Evolutionary conservation across 352 stramenopile species (phyloP), one percentile per base, ranked within the genome.

Genomic region (Pseudoperonospora humuli): DNA sequence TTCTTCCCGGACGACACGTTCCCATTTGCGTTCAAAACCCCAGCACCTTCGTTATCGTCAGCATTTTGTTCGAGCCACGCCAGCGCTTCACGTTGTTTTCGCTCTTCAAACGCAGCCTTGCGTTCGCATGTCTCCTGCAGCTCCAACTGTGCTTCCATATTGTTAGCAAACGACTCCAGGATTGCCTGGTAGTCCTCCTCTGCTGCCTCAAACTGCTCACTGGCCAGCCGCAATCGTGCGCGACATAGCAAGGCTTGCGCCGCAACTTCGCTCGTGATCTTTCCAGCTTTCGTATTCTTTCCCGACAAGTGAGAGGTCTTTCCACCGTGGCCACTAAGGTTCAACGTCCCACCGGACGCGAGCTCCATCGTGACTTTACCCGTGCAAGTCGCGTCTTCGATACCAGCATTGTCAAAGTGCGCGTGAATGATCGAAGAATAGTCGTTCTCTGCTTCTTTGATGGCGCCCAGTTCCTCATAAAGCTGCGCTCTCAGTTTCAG

Each of bases 141-240:
- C 21, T 91, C 79, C 24, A 87, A 52, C 56, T 91, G 79, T 6
- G 79, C 75, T n/a, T 91, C 79, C 61, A 91, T 57, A 25, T 87
- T 60, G 40, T 83, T 84, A n/a, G 74, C 58, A 31, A 67, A 68
- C 7, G 72, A 76, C 7, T 66, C 52, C 2, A 87, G 28, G 21
- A 91, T 84, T 8, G 58, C 58, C 15, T 67, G 27, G 36, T 87
- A 91, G 48, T 91, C 79, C 2, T 48, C 40, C 10, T 81, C 69
- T 1, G 78, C 78, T 2, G 49, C 59, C 14, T 88, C 72, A 39
- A 78, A 87, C 33, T 73, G 51, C 21, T 86, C 43, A 14, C 54
- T 53, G 21, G 57, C 31, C 33, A 78, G 39, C 11, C 54, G 60
- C 21, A 89, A 41, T 8, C 76, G 67, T 2, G 76, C 76, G 10